Base-by-base conservation (phyloP, 2,329 filamentous ascomycete genomes). In the Grosmannia clavigera region DNA sequence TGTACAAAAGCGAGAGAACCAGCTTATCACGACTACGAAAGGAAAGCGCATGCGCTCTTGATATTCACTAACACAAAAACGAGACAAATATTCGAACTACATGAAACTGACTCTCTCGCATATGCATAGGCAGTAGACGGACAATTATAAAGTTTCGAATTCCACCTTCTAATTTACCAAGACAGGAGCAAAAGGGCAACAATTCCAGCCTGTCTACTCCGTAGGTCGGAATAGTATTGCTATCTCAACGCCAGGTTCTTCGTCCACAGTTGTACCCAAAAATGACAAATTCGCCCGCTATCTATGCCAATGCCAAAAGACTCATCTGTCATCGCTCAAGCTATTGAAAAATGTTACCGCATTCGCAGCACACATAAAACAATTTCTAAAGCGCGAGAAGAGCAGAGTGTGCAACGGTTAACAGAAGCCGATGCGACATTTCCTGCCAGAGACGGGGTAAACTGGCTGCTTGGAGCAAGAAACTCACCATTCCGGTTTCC, bases 401-500 rank as follows among this genome's bases (percentile, higher is more conserved):
- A 22, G 10, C 48, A 48, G 12, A 55, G 25, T 7, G 46, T 11
- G 33, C 25, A 33, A 33, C 16, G 52, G 50, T 62, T 59, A 64
- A 58, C 57, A 48, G 29, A n/a, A 5, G 9, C 33, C 33, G 33
- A 9, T 35, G 5, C 33, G 33, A 9, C 33, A 35, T 11, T 35
- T 11, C 9, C 3, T 19, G 5, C 38, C 6, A n/a, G 19, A n/a
- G 43, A 46, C 43, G 19, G 40, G 16, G 43, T n/a, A n/a, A 46
- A 46, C 9, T 46, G 43, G 43, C 43, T 46, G 43, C 43, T 46
- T 46, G 16, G 16, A 10, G 58, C 54, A 31, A n/a, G 5, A 29
- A 2, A 48, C 88, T 80, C 75, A 97, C 94, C 94, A 99, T 99
- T 77, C 94, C 94, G 53, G 94, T 99, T 74, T 97, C 92, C 56